A percentile compares a stretch with the other conserved stretches of the same genome.
phyloP scores from a whole-genome alignment of 2,329 filamentous ascomycete species.

The Ophiosphaerella narmari region DNA sequence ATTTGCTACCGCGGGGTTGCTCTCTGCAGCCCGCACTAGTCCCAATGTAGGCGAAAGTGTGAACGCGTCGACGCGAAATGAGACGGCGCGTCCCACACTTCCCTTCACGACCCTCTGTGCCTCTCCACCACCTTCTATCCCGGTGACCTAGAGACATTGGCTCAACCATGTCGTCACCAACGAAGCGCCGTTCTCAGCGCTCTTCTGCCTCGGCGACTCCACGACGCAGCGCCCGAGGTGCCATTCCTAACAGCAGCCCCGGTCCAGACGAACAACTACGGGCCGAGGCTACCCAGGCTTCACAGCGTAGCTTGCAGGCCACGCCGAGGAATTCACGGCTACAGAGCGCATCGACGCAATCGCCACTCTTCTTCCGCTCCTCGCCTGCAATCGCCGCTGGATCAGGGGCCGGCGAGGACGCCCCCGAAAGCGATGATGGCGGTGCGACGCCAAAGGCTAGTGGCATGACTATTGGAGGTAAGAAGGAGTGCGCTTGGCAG shows the following conservation, averaged over 20 bases:
- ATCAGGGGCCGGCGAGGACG: conserved; percentile 46
- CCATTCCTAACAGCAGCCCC: conserved; percentile 59
- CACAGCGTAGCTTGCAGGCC: conserved; percentile 44
- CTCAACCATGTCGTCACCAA: conserved; percentile 64
- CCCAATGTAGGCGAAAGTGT: conserved; percentile 26
- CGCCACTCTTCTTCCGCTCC: conserved; percentile 77
- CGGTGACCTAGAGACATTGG: conserved; percentile 5
- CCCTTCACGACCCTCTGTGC: conserved; percentile 14
- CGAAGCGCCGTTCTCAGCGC: conserved; percentile 60
- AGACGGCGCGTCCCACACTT: conserved; percentile 20
- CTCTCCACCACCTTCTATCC: conserved; percentile 3
- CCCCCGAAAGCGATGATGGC: conserved; percentile 57
- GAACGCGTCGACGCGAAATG: conserved; percentile 31
- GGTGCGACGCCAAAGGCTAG: conserved; percentile 74
- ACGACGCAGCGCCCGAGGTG: conserved; percentile 57
- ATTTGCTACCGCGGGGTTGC: conserved; percentile 18
- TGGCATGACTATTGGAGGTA: conserved; percentile 66
- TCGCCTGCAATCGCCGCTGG: conserved; percentile 57
- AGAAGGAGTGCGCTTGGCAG: conserved; percentile 17
- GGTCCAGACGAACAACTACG: conserved; percentile 51
- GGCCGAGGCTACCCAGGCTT: conserved; percentile 48
- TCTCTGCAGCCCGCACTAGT: conserved; percentile 2
- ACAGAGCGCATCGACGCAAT: conserved; percentile 58
- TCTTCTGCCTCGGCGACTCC: conserved; percentile 61
- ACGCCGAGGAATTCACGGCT: conserved; percentile 55